Percentiles rank a stretch among this genome's conserved stretches.
phyloP scores from a whole-genome alignment of 148 eudicot genomes.

The Polygonum aviculare region DNA sequence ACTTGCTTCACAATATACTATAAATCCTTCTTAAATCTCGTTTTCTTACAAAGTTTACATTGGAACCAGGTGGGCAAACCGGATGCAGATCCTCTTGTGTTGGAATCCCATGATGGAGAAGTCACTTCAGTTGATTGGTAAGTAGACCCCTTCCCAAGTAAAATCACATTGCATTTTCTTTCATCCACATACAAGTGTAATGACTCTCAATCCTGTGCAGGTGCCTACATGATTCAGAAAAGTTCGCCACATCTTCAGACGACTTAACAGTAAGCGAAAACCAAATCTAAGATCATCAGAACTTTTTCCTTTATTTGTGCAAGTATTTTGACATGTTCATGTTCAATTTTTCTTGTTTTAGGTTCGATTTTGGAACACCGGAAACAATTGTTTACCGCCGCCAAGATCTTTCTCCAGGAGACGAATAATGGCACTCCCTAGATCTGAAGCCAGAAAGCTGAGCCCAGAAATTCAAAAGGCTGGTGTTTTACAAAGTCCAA shows the following conservation, averaged over 20 bases:
- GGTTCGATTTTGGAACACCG: slow-evolving; percentile 79
- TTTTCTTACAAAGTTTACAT: background rate
- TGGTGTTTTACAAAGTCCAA: slow-evolving; percentile 22
- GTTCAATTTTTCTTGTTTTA: slow-evolving; percentile 12
- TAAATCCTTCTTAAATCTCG: background rate
- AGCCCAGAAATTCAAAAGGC: slow-evolving; percentile 23
- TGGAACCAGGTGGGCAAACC: slow-evolving; percentile 60
- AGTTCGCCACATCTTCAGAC: slow-evolving; percentile 82
- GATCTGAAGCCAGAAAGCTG: slow-evolving; percentile 12
- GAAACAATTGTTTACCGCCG: slow-evolving; percentile 44
- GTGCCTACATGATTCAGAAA: slow-evolving; percentile 65
- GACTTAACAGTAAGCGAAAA: slow-evolving; percentile 70
- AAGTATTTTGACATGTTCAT: background rate
- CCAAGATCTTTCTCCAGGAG: slow-evolving; percentile 50
- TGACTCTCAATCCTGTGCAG: slow-evolving; percentile 27
- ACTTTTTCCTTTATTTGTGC: background rate
- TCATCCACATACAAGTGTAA: background rate
- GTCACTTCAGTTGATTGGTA: slow-evolving; percentile 94
- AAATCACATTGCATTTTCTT: background rate
- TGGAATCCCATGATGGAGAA: slow-evolving; percentile 76
- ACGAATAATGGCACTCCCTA: slow-evolving; percentile 40
- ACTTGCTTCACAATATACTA: background rate
- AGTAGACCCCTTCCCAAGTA: background rate
- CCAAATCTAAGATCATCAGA: background rate
- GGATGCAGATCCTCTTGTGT: slow-evolving; percentile 41